Evolutionary conservation across 139 green algal genomes (phyloP).

Genomic region (Dunaliella primolecta): DNA sequence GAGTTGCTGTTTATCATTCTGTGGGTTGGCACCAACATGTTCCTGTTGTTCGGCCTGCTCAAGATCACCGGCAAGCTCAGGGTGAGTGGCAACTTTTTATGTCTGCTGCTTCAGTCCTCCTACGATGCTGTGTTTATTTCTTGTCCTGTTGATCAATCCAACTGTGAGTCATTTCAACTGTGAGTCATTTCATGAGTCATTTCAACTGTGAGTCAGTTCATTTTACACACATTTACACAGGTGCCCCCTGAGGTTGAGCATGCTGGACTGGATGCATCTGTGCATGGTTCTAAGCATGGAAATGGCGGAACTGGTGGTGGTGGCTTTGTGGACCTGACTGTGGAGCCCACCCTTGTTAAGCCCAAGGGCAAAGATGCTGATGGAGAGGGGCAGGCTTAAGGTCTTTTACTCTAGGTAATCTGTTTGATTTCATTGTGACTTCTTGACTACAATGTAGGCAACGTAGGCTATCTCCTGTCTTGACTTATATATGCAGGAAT

Average conservation of each 20-base stretch:
- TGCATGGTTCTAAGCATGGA: not conserved
- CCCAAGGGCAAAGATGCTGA: not conserved
- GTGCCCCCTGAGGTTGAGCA: not conserved
- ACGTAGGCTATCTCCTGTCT: too few species aligned
- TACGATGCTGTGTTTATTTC: too few species aligned
- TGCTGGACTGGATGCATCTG: not conserved
- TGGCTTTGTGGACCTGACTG: not conserved
- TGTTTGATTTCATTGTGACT: too few species aligned
- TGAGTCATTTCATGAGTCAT: too few species aligned
- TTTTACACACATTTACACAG: not conserved
- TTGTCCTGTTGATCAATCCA: too few species aligned
- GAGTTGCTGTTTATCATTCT: slow-evolving; percentile 57
- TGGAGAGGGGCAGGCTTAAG: not conserved
- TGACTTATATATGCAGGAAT: too few species aligned
- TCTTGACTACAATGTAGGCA: too few species aligned
- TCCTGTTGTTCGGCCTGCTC: slow-evolving; percentile 53
- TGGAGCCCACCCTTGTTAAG: not conserved
- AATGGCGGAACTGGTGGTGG: not conserved
- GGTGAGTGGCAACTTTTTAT: too few species aligned
- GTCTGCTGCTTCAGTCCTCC: too few species aligned
- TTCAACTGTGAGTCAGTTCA: too few species aligned
- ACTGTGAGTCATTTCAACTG: too few species aligned
- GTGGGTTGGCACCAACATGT: slow-evolving; percentile 24
- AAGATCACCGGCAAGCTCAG: slow-evolving; percentile 41
- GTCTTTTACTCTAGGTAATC: too few species aligned